Evolutionary conservation across 176 grass and related monocot species (phyloP), one percentile per base, ranked within the genome.

Genomic region (Triticum monococcum): DNA sequence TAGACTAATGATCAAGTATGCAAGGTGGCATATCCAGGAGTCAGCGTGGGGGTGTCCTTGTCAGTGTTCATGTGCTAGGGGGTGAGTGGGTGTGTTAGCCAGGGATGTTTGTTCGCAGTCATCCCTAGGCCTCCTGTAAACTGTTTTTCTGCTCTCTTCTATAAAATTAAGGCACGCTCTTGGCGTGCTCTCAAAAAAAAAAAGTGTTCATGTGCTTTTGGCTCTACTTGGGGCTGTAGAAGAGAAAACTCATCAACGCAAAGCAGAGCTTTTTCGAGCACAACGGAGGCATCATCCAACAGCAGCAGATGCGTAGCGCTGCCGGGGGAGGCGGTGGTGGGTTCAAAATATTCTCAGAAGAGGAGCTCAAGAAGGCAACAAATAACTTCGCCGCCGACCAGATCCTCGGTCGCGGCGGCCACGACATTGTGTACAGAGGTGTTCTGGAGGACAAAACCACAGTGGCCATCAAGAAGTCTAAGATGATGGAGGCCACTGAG

Each of bases 261-360:
- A 95, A 90, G 75, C 85, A 85, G 31, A 75, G 18, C 14, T 88
- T 90, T 60, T 95, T 92, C 10, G 79, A 95, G 83, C 90, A 88
- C 35, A 95, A 95, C 20, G 93, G 93, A 8, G 93, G 93, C 4
- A 25, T 90, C 12, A 20, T 95, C 11, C 48, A 90, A 10, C 85
- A 88, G 78, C 88, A 90, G 35, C 81, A 90, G 23, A 90, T 92
- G 54, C 41, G 18, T 10, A 9, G 38, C 0, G 9, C 38, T 2
- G 38, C 38, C 8, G 56, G 5, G 4, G 56, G n/a, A 1, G 46
- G 37, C 20, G 43, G 43, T 12, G 40, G 48, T 25, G 52, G 68
- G 24, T 90, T 90, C 78, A 43, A 43, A 0, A 43, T 43, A 43
- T 43, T 43, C 40, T 43, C 0, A 9, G 40, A 11, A 43, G 40